Base-by-base conservation (phyloP, 2,329 filamentous ascomycete species). In the Xylaria sp. region DNA sequence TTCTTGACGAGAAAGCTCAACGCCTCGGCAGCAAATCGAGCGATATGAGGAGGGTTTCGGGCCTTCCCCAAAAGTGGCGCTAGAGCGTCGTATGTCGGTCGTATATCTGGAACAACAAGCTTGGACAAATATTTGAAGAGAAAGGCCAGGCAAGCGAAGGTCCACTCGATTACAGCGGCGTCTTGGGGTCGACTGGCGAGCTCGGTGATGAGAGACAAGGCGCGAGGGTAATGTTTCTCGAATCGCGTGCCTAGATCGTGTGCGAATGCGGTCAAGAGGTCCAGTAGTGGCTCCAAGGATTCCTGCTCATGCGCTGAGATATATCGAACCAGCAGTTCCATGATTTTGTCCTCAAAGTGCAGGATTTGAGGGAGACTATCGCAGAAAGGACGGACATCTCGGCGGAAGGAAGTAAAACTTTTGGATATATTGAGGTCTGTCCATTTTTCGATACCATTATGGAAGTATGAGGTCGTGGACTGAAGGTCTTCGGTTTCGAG, bases 81-180 rank as follows among this genome's bases (percentile, higher is more conserved):
- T 77, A 99, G 85, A 48, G 94, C 84, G 66, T 91, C 84, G 69
- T 91, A 92, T 1, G 95, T 87, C 43, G 93, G 91, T 57, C 90
- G 81, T 59, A 99, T 75, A 68, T 99, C 90, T 3, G 91, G 88
- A 0, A 94, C 89, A 19, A 99, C 75, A 0, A 97, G 81, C 60
- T 91, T 87, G 2, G 92, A 95, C 4, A 99, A 83, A 68, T 97
- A 97, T 70, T 99, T 99, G 83, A 99, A 97, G 39, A 97, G 79
- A 79, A 95, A 99, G 42, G 94, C 92, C 51, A 99, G 79, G 63
- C 91, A 92, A 11, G 88, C 91, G 74, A 99, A 99, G 46, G 91
- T 93, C 92, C 93, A 97, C 75, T 99, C 94, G 46, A 97, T 90
- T n/a, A 95, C 92, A 59, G 92, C 90, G 21, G 90, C 87, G 66